Evolutionary conservation across 805 yeast genomes (phyloP), one percentile per base, ranked within the genome.

Genomic region (Zygosaccharomyces gambellarensis): DNA sequence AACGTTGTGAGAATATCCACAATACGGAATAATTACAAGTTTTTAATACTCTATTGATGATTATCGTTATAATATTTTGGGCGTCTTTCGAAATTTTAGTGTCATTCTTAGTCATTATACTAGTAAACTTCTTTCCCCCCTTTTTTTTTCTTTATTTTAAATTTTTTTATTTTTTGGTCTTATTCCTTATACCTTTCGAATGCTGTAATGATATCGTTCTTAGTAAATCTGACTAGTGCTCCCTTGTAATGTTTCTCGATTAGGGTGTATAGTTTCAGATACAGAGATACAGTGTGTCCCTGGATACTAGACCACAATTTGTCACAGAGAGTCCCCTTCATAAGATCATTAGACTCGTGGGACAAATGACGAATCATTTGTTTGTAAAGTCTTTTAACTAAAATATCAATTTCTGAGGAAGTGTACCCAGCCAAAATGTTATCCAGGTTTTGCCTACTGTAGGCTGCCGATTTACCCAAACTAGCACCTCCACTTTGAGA

Each of bases 231-330:
- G 31, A 72, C 65, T 32, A 74, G 79, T n/a, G 76, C 68, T 32
- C 81, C 84, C 46, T 72, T 71, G 48, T 73, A 74, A 55, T 83
- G 85, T 50, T 74, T 78, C 43, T 75, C 80, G 30, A 85, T 74
- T 17, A 86, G 72, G 1, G 72, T 70, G 53, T 74, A 75, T 49
- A 90, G 68, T 42, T 80, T 75, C 53, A 76, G 67, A 56, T 83
- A 80, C 23, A 80, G 71, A 5, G 76, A 72, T 19, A 79, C 76
- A 56, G 82, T 83, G 53, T 81, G 80, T 19, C 80, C 81, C 56
- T 84, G 88, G 50, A 87, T 68, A 17, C 85, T 81, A 12, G 75
- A 71, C 94, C 96, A 84, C 48, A 88, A 74, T 59, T 76, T 79
- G 34, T 78, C 81, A 36, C 82, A 68, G 36, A 87, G 62, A 40